Evolutionary conservation across 192 early-diverging fungal genomes (phyloP), one percentile per base, ranked within the genome.

Genomic region (Linnemannia schmuckeri): DNA sequence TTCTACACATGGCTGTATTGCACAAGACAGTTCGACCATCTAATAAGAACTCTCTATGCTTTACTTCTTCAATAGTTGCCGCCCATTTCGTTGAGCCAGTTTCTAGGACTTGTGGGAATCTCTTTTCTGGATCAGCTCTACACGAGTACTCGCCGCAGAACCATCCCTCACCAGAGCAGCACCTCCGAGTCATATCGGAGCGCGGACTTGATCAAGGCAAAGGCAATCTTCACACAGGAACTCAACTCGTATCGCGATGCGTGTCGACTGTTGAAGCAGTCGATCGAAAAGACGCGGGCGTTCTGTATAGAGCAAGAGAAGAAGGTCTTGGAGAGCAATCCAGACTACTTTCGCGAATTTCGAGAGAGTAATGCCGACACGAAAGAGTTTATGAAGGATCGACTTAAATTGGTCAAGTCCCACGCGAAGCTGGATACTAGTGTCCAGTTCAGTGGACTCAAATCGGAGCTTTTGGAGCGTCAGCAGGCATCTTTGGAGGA

Each of bases 311-410:
- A 81, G n/a, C 76, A 81, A 40, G 85, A 87, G 37, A 70, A 44
- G n/a, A 76, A 72, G 33, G 35, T 87, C 4, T 49, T 55, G 70
- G 77, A 78, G 61, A 70, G 68, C n/a, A 87, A 87, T 24, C 85
- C 85, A 57, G 79, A 81, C 4, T 87, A 71, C 41, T 78, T 87
- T 61, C 57, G 71, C 3, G 85, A 87, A 46, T 81, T 81, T n/a
- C 85, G 79, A 4, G 79, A 81, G 42, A 80, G 85, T 20, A 73
- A 80, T 35, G 3, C 76, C 4, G 85, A 76, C 9, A 37, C 44
- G 6, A 87, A 81, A 49, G 85, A 87, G 9, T 81, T 87, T 75
- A 87, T 87, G 72, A 87, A 87, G 72, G 79, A 87, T 24, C 85
- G 76, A 42, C 78, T 87, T 24, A 76, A 76, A 54, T 27, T 87